phyloP scores from a whole-genome alignment of 345 rosid species.

The Corymbia maculata region DNA sequence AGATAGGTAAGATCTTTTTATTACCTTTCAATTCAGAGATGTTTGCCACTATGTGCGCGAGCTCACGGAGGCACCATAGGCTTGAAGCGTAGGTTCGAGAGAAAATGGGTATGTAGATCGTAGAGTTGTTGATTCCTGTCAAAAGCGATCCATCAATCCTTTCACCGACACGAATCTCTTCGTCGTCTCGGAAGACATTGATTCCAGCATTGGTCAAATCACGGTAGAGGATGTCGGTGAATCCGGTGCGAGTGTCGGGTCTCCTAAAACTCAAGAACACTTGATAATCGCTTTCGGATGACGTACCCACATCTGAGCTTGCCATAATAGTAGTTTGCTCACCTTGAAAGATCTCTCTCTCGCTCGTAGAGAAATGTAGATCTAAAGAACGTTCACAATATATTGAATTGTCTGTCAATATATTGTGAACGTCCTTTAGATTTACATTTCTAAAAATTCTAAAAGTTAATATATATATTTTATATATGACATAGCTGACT shows the following conservation, averaged over 20 bases:
- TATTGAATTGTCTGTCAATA: no score
- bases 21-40: not conserved
- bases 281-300: fast-evolving
- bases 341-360: no score
- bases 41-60: no score
- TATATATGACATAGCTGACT: no score
- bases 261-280: not conserved
- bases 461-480: no score
- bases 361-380: no score
- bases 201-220: not conserved
- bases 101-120: not conserved
- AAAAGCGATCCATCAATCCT: not conserved
- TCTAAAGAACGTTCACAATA: no score
- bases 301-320: not conserved
- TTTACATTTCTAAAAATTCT: no score
- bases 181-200: not conserved
- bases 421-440: no score
- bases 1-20: not conserved
- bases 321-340: not conserved
- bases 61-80: not conserved
- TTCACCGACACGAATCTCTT: not conserved
- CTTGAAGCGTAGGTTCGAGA: not conserved
- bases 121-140: fast-evolving
- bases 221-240: fast-evolving
- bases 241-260: not conserved